These are phyloP conservation scores for Tolypocladium inflatum DNA, from an alignment of 2,329 filamentous ascomycete genomes.

Conservation along the genomic window DNA sequence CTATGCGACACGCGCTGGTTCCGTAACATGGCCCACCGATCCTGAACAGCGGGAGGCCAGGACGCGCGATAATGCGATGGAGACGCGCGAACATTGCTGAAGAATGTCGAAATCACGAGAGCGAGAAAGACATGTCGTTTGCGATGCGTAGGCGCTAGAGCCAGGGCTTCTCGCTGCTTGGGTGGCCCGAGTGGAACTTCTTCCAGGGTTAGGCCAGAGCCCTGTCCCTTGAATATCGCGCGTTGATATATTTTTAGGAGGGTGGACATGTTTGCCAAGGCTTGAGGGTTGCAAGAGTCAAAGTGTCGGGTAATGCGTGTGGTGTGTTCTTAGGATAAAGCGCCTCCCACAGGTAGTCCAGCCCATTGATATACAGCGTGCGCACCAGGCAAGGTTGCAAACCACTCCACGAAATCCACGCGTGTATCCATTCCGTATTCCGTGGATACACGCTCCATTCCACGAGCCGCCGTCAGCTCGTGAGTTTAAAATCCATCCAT, in stretches of 20 bases:
- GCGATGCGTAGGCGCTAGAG: not conserved
- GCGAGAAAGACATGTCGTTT: not conserved
- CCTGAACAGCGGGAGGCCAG: not conserved
- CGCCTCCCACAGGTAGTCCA: not conserved
- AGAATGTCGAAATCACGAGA: not conserved
- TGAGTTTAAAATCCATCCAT: slow-evolving; percentile 1
- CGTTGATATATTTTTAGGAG: not conserved
- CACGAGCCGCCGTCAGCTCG: not conserved
- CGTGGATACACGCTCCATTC: not conserved
- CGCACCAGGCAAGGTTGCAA: not conserved
- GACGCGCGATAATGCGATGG: not conserved
- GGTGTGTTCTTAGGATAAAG: no score
- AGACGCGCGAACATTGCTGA: not conserved
- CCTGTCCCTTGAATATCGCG: no score
- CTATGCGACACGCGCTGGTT: not conserved
- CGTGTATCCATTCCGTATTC: not conserved
- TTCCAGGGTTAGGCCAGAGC: not conserved
- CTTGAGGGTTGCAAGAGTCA: not conserved
- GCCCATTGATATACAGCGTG: not conserved
- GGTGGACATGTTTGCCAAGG: not conserved
- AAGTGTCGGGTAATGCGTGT: not conserved
- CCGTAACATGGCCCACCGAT: not conserved
- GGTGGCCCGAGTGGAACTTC: not conserved
- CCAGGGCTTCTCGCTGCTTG: not conserved
- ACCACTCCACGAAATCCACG: not conserved